phyloP scores from a whole-genome alignment of 192 early-diverging fungal species.

The Pecoramyces ruminantium region DNA sequence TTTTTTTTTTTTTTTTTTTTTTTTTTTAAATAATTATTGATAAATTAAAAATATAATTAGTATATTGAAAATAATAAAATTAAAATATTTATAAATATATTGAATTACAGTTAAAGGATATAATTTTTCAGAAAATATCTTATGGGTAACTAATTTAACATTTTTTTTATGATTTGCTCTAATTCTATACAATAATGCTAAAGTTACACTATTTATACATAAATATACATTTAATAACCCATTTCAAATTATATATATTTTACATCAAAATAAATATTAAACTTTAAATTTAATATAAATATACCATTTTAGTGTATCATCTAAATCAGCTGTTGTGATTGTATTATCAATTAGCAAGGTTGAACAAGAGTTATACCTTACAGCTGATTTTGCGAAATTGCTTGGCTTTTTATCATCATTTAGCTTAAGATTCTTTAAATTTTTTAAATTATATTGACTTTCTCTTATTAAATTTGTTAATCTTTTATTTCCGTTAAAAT shows the following conservation, averaged over 20 bases:
- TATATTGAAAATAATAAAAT: background rate
- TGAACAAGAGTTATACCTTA: slow-evolving; percentile 8
- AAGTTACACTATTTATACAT: slow-evolving; percentile 12
- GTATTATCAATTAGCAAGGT: slow-evolving; percentile 33
- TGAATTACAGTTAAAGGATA: slow-evolving; percentile 22
- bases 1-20: background rate
- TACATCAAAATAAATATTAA: too few relatives aligned
- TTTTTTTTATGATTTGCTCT: background rate
- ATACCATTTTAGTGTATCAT: slow-evolving; percentile 24
- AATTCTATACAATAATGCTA: background rate
- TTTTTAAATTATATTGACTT: background rate
- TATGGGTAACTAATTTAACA: slow-evolving; percentile 10
- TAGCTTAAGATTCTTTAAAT: background rate
- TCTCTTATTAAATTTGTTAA: background rate
- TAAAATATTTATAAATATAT: background rate
- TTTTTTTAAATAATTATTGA: too few relatives aligned
- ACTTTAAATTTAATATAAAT: too few relatives aligned
- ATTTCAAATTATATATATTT: background rate
- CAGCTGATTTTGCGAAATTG: background rate
- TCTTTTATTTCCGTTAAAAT: background rate
- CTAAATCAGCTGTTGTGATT: slow-evolving; percentile 23
- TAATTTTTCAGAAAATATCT: slow-evolving; percentile 32
- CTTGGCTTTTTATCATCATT: background rate
- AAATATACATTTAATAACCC: background rate
- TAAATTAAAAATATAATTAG: too few relatives aligned